Evolutionary conservation across 1,139 yeast species (phyloP).

Genomic region (Pichia sp.): DNA sequence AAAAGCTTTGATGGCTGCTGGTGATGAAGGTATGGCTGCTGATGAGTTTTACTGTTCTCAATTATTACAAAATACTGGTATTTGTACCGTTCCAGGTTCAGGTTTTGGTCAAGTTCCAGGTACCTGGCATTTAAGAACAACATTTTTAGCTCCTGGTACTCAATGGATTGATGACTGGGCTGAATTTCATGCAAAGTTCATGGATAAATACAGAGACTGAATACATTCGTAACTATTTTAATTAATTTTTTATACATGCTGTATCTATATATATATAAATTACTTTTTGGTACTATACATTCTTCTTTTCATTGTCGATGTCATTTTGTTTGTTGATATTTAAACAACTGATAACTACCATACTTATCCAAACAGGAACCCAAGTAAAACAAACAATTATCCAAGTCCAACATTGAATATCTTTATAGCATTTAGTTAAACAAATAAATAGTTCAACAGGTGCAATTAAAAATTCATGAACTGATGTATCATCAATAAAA

Average conservation of each 20-base stretch:
- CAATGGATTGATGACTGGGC: constrained; percentile 81
- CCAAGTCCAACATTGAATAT: constrained; percentile 86
- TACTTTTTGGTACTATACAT: constrained; percentile 1
- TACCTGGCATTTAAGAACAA: constrained; percentile 88
- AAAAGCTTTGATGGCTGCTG: constrained; percentile 58
- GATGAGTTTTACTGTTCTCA: constrained; percentile 88
- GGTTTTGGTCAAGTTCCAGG: constrained; percentile 93
- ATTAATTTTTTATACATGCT: not conserved
- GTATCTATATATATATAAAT: not conserved
- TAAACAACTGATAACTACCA: constrained; percentile 33
- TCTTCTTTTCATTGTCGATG: constrained; percentile 16
- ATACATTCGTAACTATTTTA: not conserved
- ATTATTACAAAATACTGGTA: constrained; percentile 82
- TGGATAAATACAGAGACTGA: constrained; percentile 43
- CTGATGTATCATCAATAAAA: constrained; percentile 33
- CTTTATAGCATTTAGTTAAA: constrained; percentile 57
- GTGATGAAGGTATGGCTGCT: constrained; percentile 46
- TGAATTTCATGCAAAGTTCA: constrained; percentile 66
- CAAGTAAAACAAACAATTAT: constrained; percentile 65
- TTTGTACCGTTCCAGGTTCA: constrained; percentile 94
- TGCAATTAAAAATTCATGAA: constrained; percentile 38
- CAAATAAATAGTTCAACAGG: constrained; percentile 40
- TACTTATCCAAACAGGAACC: constrained; percentile 74
- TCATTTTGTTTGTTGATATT: constrained; percentile 17
- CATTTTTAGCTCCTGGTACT: constrained; percentile 90